phyloP scores from a whole-genome alignment of 495 filamentous ascomycete genomes.

The Chaetomidium leptoderma region DNA sequence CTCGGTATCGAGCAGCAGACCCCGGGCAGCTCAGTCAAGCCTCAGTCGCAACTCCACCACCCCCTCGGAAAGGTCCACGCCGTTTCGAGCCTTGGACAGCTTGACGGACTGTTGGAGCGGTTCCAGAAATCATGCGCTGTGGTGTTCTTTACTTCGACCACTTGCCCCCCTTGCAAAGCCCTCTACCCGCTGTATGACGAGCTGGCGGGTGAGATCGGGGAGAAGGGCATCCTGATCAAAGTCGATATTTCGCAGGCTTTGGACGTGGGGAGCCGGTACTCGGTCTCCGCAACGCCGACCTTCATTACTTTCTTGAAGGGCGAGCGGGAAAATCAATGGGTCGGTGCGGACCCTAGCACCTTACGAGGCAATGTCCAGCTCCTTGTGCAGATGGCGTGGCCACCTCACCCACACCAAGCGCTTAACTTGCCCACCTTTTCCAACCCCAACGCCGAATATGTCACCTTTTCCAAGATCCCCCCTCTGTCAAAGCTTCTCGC shows the following conservation, averaged over 20 bases:
- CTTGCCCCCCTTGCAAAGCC: conserved; percentile 77
- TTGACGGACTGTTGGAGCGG: conserved; percentile 56
- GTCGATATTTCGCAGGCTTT: conserved; percentile 68
- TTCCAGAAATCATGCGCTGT: conserved; percentile 67
- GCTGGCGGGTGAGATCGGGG: conserved; percentile 69
- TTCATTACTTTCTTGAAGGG: conserved; percentile 85
- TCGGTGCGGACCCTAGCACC: conserved; percentile 63
- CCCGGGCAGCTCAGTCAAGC: conserved; percentile 31
- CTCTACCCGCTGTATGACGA: conserved; percentile 81
- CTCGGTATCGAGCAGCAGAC: conserved; percentile 45
- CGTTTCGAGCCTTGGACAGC: conserved; percentile 45
- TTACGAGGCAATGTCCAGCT: conserved; percentile 69
- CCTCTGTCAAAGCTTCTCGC: conserved; percentile 78
- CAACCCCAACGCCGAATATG: conserved; percentile 56
- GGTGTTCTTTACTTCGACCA: conserved; percentile 88
- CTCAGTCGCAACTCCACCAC: conserved; percentile 31
- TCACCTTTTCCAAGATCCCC: conserved; percentile 73
- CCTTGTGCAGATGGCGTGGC: conserved; percentile 71
- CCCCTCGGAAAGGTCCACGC: conserved; percentile 33
- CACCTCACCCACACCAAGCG: conserved; percentile 67
- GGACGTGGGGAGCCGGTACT: conserved; percentile 63
- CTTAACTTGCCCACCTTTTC: conserved; percentile 68
- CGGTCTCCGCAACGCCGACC: conserved; percentile 75
- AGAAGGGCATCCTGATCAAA: conserved; percentile 71
- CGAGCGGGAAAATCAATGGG: conserved; percentile 72